Percentiles rank a stretch among this genome's conserved stretches.
Evolutionary conservation across 2,329 filamentous ascomycete genomes (phyloP).

Genomic region (Pyrenophora tritici-repentis): DNA sequence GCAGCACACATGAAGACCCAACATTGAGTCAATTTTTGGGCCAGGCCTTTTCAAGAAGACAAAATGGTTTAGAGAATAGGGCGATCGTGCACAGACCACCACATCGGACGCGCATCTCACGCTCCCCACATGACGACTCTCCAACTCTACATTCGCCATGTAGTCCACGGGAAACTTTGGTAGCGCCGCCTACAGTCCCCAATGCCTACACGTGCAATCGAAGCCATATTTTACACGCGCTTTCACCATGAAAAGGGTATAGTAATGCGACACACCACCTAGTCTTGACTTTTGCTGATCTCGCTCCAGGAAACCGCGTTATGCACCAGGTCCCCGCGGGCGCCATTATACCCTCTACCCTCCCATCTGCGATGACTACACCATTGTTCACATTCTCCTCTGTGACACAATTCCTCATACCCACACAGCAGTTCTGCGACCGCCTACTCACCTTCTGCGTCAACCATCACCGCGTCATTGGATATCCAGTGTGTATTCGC

Average conservation of each 20-base stretch:
- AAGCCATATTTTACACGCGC: constrained; percentile 69
- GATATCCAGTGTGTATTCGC: constrained; percentile 82
- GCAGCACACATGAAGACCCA: too few species aligned
- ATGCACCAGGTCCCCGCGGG: constrained; percentile 68
- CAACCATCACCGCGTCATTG: constrained; percentile 81
- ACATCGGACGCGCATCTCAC: constrained; percentile 2
- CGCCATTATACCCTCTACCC: constrained; percentile 54
- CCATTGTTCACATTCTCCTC: constrained; percentile 84
- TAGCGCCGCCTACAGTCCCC: constrained; percentile 1
- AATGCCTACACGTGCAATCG: constrained; percentile 55
- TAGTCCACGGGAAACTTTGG: constrained; percentile 13
- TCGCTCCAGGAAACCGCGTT: constrained; percentile 61
- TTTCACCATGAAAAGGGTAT: constrained; percentile 62
- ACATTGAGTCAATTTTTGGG: too few species aligned
- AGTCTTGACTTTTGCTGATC: constrained; percentile 4
- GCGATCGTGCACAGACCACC: constrained; percentile 13
- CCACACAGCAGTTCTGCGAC: constrained; percentile 92
- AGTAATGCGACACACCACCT: background rate
- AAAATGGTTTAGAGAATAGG: background rate
- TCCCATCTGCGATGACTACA: constrained; percentile 54
- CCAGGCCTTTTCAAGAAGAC: background rate
- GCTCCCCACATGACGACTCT: constrained; percentile 7
- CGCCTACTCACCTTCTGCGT: constrained; percentile 77
- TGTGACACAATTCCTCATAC: constrained; percentile 91
- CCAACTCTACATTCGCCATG: constrained; percentile 20